Base-by-base conservation (phyloP, 495 filamentous ascomycete species). In the Filosporella fistucella region DNA sequence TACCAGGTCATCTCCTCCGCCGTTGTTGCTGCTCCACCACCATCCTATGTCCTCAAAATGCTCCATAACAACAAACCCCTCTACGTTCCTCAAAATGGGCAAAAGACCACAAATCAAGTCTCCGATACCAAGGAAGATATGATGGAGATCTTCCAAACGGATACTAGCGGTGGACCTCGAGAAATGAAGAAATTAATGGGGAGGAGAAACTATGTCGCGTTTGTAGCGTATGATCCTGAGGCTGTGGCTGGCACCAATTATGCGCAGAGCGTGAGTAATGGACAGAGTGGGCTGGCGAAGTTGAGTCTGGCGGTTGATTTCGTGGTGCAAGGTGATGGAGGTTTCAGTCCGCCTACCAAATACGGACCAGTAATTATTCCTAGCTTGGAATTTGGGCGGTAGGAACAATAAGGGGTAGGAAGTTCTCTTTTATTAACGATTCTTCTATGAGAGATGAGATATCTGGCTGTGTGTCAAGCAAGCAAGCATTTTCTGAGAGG, bases 321-420 rank as follows among this genome's bases (percentile, higher is more conserved):
- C 59, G 91, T 98, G 71, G 93, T 98, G 13, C 93, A 98, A 69
- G 88, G 86, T 1, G 91, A 96, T 54, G 85, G 89, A 2, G 75
- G 75, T 1, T 88, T 81, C 60, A 82, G 77, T 17, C 70, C 68
- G 52, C 89, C 95, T 26, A 89, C 89, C 40, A 98, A 98, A 70
- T 98, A 96, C 65, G 93, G 93, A 8, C 93, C 93, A 29, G 94
- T 97, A 13, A 87, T 97, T 68, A 82, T 98, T 60, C 94, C 94
- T 42, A 88, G 82, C 69, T 66, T 98, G 59, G 94, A 95, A 64
- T 88, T 83, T 71, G 93, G 94, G 42, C 63, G 74, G 52, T 78
- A 55, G 22, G 9, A 21, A 21, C 13, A 36, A 17, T 36, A 17
- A 8, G n/a, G n/a, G n/a, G n/a, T n/a, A 36, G 33, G 6, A 12